Percentiles rank a stretch among this genome's conserved stretches.
Evolutionary conservation across 305 asterid genomes (phyloP).

Genomic region (Fraxinus dipetala): DNA sequence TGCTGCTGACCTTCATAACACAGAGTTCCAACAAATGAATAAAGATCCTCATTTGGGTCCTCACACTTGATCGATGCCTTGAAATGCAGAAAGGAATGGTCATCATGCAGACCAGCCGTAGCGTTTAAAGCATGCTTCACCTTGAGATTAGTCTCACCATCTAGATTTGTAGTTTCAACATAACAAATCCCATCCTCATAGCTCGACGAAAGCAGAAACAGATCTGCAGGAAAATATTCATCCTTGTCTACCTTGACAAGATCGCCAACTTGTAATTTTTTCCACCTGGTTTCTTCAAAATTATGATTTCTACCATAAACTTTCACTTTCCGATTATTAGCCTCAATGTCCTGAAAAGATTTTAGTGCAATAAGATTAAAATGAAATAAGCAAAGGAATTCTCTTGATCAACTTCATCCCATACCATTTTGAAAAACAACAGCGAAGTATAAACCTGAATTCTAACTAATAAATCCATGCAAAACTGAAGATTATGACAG

Average conservation of each 20-base stretch:
- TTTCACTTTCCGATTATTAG: conserved; percentile 71
- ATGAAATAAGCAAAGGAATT: neutral
- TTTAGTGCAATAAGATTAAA: conserved; percentile 1
- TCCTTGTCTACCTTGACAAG: conserved; percentile 80
- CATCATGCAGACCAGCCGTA: conserved; percentile 57
- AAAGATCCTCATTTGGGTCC: conserved; percentile 95
- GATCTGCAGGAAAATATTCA: conserved; percentile 89
- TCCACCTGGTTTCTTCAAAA: conserved; percentile 70
- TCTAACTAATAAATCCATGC: neutral
- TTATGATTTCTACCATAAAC: conserved; percentile 42
- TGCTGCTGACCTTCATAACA: conserved; percentile 46
- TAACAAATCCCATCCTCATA: conserved; percentile 89
- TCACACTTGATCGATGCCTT: conserved; percentile 79
- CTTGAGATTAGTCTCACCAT: conserved; percentile 95
- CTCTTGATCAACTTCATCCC: neutral
- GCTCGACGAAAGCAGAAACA: conserved; percentile 78
- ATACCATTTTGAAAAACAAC: neutral
- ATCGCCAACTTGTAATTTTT: conserved; percentile 75
- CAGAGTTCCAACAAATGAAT: conserved; percentile 75
- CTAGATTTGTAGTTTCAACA: conserved; percentile 89
- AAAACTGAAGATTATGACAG: neutral
- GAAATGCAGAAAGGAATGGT: conserved; percentile 47
- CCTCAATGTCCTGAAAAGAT: conserved; percentile 71
- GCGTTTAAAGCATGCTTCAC: conserved; percentile 83
- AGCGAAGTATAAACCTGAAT: neutral